Evolutionary conservation across 179 eudicot genomes (phyloP).

Genomic region (Patellifolia procumbens): DNA sequence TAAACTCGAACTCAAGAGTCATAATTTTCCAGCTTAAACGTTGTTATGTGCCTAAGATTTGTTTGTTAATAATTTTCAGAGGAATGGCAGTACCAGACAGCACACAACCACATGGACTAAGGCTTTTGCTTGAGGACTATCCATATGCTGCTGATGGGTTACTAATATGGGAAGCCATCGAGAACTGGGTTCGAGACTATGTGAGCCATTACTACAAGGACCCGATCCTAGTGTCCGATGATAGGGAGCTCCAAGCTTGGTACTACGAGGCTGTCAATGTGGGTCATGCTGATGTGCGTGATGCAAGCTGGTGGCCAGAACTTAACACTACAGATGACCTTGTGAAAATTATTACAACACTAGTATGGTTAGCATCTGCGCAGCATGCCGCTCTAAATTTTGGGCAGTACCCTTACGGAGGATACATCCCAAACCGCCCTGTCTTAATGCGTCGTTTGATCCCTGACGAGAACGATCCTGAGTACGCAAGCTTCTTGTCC

Average conservation of each 20-base stretch:
- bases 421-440: constrained; percentile 89
- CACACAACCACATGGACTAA: constrained; percentile 76
- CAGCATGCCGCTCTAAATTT: constrained; percentile 94
- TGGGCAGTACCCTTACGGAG: constrained; percentile 96
- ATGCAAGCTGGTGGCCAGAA: constrained; percentile 81
- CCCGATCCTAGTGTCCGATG: constrained; percentile 47
- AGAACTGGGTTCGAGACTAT: constrained; percentile 71
- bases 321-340: constrained; percentile 66
- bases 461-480: constrained; percentile 79
- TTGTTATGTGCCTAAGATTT: background rate
- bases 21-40: background rate
- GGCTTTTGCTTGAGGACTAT: constrained; percentile 74
- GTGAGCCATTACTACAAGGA: constrained; percentile 76
- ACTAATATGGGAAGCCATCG: constrained; percentile 77
- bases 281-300: constrained; percentile 79
- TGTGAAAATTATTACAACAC: constrained; percentile 67
- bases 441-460: constrained; percentile 75
- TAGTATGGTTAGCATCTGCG: constrained; percentile 89
- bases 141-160: constrained; percentile 96
- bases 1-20: too few relatives aligned
- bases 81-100: constrained; percentile 89
- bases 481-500: constrained; percentile 50
- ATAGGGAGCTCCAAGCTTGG: constrained; percentile 90
- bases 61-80: constrained; percentile 37
- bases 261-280: constrained; percentile 79